Evolutionary conservation across 345 rosid genomes (phyloP), one percentile per base, ranked within the genome.

Genomic region (Rhodomyrtus tomentosa): DNA sequence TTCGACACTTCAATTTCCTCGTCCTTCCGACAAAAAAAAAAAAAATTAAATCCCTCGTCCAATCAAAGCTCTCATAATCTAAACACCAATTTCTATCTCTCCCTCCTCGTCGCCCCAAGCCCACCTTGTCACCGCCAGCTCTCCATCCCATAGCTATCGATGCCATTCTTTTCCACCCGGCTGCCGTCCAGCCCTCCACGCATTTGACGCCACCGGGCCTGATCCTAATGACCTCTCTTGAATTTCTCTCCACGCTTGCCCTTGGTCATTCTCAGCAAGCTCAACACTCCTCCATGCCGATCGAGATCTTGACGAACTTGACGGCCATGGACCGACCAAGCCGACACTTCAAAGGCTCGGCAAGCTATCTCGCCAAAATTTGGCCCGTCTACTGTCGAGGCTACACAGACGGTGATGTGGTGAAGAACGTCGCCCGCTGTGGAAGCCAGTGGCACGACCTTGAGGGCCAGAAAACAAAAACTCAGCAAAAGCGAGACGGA

Each of bases 111-210:
- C 6, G 48, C 48, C 48, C 7, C 48, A 1, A 42, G 48, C 7
- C 48, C 48, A 6, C 48, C 48, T 42, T 5, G 6, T 42, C 48
- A 42, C 48, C 48, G 6, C 48, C 7, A 7, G 48, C 48, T 42
- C 53, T 58, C 72, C 20, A 27, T n/a, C 18, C 38, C 38, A 58
- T 50, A 50, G 53, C 16, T 1, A 0, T 13, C 1, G 32, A 0
- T 1, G 18, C 68, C 32, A 2, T n/a, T 56, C 36, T 2, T 56
- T 56, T 56, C 4, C 8, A 5, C 12, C 14, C 1, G 68, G 62
- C 20, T 1, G 7, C 4, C 2, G 2, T 14, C 2, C 0, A 58
- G 9, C 72, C 7, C 72, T 6, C 0, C 7, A 0, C 16, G 2
- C 1, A 13, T 36, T 58, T 2, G 7, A 4, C 38, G 6, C 20